Conservation (phyloP, 371 early-diverging fungal genomes). For the Fennellomyces sp. region DNA sequence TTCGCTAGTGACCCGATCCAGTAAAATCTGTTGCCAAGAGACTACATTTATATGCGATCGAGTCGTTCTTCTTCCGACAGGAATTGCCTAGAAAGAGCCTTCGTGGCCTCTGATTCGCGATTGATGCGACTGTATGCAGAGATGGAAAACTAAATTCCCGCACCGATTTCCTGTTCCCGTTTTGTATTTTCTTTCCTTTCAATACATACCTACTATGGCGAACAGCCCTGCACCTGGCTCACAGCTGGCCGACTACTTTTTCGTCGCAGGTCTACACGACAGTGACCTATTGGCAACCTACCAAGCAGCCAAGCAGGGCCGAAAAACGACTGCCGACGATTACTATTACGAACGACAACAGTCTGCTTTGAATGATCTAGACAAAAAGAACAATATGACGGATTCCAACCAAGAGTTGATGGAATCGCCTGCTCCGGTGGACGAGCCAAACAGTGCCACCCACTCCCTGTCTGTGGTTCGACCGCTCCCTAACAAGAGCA, state of each 20-base stretch:
- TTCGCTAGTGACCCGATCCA: too few relatives aligned
- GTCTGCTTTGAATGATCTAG: conserved; percentile 9
- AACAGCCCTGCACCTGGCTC: conserved; percentile 7
- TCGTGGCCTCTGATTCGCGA: too few relatives aligned
- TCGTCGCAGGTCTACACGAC: conserved; percentile 50
- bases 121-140: too few relatives aligned
- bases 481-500: background rate
- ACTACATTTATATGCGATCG: too few relatives aligned
- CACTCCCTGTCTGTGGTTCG: too few relatives aligned
- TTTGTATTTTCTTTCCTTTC: background rate
- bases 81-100: too few relatives aligned
- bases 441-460: conserved; percentile 1
- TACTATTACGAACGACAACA: conserved; percentile 36
- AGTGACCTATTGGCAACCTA: conserved; percentile 34
- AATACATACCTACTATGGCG: background rate
- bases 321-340: conserved; percentile 17
- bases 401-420: background rate
- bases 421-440: background rate
- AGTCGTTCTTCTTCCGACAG: too few relatives aligned
- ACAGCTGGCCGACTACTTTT: conserved; percentile 49
- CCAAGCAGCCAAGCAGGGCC: conserved; percentile 29
- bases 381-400: background rate
- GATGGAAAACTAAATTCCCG: too few relatives aligned
- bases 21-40: too few relatives aligned
- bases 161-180: background rate